phyloP scores from a whole-genome alignment of 345 rosid genomes.

The Gossypium bickii region DNA sequence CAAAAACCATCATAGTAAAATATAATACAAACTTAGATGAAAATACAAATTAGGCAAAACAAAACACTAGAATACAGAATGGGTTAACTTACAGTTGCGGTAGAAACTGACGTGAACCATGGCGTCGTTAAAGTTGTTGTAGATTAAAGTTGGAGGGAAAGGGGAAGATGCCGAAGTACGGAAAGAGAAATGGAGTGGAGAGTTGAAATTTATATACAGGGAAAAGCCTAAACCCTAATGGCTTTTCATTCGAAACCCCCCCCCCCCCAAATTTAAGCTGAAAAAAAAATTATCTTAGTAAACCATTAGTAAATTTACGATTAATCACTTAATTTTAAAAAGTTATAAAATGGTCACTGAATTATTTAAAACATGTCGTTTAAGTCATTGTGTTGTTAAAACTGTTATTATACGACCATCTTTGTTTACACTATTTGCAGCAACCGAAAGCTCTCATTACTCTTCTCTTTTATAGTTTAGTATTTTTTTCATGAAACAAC shows the following conservation, averaged over 20 bases:
- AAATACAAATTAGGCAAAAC: not conserved
- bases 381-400: too few relatives aligned
- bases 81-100: not conserved
- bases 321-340: too few relatives aligned
- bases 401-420: rapidly evolving
- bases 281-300: too few relatives aligned
- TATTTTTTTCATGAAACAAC: too few relatives aligned
- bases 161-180: not conserved
- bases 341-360: rapidly evolving
- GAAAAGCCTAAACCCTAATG: too few relatives aligned
- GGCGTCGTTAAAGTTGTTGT: not conserved
- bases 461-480: too few relatives aligned
- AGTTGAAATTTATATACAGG: too few relatives aligned
- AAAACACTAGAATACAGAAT: not conserved
- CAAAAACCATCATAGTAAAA: not conserved
- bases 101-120: not conserved
- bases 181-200: not conserved
- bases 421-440: rapidly evolving
- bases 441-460: too few relatives aligned
- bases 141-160: not conserved
- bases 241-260: too few relatives aligned
- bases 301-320: too few relatives aligned
- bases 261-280: too few relatives aligned
- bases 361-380: rapidly evolving
- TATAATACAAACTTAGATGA: not conserved